Base-by-base conservation (phyloP, 441 rosid genomes). In the Erodium trifolium region DNA sequence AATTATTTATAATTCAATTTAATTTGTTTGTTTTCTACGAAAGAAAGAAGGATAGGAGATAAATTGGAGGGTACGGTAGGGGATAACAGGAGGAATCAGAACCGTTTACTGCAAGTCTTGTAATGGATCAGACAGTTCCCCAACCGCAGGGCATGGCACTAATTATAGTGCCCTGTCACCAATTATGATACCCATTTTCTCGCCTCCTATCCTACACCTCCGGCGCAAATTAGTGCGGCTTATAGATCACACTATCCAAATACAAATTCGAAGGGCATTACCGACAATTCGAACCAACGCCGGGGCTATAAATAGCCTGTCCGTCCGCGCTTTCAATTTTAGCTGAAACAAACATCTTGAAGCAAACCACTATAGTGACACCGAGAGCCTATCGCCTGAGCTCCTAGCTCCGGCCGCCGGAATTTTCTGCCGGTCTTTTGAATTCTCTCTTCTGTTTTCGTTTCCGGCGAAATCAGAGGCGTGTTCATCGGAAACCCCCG, bases 371-470 rank as follows among this genome's bases (percentile, higher is more conserved):
- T 0, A 14, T 14, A n/a, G 59, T n/a, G 59, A 16, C 59, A n/a
- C 5, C 59, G 18, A 14, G 16, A 14, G 7, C 59, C 59, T 17
- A 5, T 49, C 55, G 16, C 55, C 59, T 14, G 59, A 53, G 17
- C 59, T 53, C 59, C 19, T 17, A 53, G 17, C 59, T 53, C 59
- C 59, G 59, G 59, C 14, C 59, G 47, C 47, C 47, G 47, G 47
- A 8, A 11, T 41, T 8, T 41, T 41, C 34, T 3, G 13, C 14
- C 14, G 55, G 12, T 49, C 57, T 2, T n/a, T 53, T 16, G 4
- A 53, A 14, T 53, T 53, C n/a, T 5, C 6, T 16, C n/a, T 13
- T 53, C 59, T 53, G 59, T 53, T 53, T 53, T 53, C 60, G 60
- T 53, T 17, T 53, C 60, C 17, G 60, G 60, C 60, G 60, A 53